These are phyloP conservation scores for Xylariaceae sp. DNA, from an alignment of 2,329 filamentous ascomycete species.

Conservation along the genomic window DNA sequence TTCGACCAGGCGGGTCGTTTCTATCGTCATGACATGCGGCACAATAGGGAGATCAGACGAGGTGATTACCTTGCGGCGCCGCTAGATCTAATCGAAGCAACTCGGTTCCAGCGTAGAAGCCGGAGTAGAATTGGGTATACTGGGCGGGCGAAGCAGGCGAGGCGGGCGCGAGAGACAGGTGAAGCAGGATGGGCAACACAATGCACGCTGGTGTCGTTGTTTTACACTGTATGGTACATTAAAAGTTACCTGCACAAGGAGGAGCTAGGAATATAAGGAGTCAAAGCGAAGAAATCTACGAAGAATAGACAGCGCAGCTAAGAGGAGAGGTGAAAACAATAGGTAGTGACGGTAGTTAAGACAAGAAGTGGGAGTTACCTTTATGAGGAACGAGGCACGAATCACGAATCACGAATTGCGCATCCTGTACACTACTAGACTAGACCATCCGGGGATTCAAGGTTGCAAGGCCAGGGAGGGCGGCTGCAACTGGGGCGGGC, in stretches of 20 bases:
- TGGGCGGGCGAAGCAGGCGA: background rate
- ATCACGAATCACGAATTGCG: conserved; percentile 6
- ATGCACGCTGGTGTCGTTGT: conserved; percentile 5
- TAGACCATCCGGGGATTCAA: conserved; percentile 2
- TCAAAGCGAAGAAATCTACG: conserved; percentile 9
- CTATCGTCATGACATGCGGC: conserved; percentile 52
- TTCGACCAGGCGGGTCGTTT: conserved; percentile 46
- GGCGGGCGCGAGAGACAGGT: background rate
- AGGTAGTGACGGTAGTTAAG: conserved; percentile 9
- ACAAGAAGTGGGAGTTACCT: conserved; percentile 14
- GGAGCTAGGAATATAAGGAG: background rate
- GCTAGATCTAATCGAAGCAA: too few relatives aligned
- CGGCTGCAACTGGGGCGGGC: conserved; percentile 17
- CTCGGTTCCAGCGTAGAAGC: too few relatives aligned
- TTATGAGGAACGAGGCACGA: too few relatives aligned
- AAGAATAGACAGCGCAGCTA: background rate
- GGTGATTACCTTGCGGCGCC: conserved; percentile 9
- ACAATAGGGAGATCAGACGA: conserved; percentile 15
- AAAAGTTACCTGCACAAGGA: background rate
- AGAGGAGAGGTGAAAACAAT: background rate
- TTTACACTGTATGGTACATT: conserved; percentile 1
- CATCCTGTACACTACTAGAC: conserved; percentile 2
- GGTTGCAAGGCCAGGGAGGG: too few relatives aligned
- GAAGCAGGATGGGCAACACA: too few relatives aligned
- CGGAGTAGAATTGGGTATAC: background rate